phyloP scores from a whole-genome alignment of 495 filamentous ascomycete genomes.

The Jackrogersella multiformis region DNA sequence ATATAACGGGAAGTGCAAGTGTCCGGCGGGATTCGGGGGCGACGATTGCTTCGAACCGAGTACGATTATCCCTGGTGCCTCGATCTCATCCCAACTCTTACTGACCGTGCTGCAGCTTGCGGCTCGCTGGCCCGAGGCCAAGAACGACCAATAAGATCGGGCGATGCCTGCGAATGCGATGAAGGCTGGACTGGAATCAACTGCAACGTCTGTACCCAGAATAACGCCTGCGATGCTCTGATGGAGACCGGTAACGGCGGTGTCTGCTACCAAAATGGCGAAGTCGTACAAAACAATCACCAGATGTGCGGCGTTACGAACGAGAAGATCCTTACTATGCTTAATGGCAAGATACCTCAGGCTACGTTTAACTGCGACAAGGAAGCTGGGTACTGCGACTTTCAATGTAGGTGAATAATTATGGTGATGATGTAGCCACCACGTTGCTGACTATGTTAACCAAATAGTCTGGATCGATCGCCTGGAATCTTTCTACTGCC shows the following conservation, averaged over 20 bases:
- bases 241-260: constrained; percentile 81
- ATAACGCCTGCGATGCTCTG: constrained; percentile 84
- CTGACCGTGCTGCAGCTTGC: constrained; percentile 66
- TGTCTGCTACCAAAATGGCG: constrained; percentile 89
- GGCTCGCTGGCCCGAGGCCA: constrained; percentile 83
- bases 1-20: constrained; percentile 89
- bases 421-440: background rate
- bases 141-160: constrained; percentile 74
- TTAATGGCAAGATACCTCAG: constrained; percentile 84
- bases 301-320: constrained; percentile 99
- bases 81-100: background rate
- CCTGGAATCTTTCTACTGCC: constrained; percentile 95
- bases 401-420: constrained; percentile 74
- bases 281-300: constrained; percentile 91
- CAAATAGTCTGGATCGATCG: constrained; percentile 88
- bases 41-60: constrained; percentile 87
- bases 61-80: constrained; percentile 46
- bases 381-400: constrained; percentile 79
- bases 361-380: constrained; percentile 92
- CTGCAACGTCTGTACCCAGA: constrained; percentile 91
- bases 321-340: constrained; percentile 83
- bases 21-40: constrained; percentile 90
- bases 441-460: constrained; percentile 49
- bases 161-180: constrained; percentile 80
- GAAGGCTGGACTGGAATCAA: constrained; percentile 99